A percentile compares a stretch with the other conserved stretches of the same genome.
Evolutionary conservation across 1,284 basidiomycete species (phyloP).

Genomic region (Rhodotorula sp.): DNA sequence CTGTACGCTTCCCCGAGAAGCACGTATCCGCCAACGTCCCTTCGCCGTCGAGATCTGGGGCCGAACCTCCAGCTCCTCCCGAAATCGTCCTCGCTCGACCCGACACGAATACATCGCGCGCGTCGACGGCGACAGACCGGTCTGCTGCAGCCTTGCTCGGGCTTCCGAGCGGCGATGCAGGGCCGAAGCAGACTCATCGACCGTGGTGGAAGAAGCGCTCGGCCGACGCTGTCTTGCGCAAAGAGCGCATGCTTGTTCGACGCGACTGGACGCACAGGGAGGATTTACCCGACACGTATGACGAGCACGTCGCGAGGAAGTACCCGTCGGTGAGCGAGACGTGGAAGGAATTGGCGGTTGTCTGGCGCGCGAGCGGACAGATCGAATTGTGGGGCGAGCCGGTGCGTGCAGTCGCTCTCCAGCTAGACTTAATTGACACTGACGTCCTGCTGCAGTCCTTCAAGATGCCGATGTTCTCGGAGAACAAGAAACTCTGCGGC

Average conservation of each 20-base stretch:
- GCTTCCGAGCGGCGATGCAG: too few relatives aligned
- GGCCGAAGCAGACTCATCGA: too few relatives aligned
- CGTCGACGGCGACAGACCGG: not conserved
- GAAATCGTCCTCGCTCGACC: constrained; percentile 33
- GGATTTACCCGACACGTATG: constrained; percentile 34
- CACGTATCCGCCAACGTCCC: not conserved
- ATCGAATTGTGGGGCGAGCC: constrained; percentile 41
- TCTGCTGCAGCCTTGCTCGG: too few relatives aligned
- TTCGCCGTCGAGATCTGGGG: constrained; percentile 16
- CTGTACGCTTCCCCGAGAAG: constrained; percentile 16
- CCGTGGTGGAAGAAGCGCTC: not conserved
- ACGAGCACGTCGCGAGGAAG: constrained; percentile 39
- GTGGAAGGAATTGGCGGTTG: constrained; percentile 41
- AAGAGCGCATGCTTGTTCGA: constrained; percentile 37
- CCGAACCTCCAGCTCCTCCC: constrained; percentile 31
- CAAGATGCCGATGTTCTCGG: constrained; percentile 17
- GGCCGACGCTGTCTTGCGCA: constrained; percentile 18
- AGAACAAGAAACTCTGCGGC: constrained; percentile 35
- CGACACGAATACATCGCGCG: constrained; percentile 5
- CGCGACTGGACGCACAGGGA: constrained; percentile 37
- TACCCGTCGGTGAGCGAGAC: constrained; percentile 26
- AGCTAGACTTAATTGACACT: not conserved
- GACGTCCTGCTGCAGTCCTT: constrained; percentile 3
- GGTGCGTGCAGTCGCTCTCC: constrained; percentile 9
- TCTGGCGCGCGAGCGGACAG: constrained; percentile 32